Conservation (phyloP, 345 rosid genomes). For the Xanthoceras sorbifolium region DNA sequence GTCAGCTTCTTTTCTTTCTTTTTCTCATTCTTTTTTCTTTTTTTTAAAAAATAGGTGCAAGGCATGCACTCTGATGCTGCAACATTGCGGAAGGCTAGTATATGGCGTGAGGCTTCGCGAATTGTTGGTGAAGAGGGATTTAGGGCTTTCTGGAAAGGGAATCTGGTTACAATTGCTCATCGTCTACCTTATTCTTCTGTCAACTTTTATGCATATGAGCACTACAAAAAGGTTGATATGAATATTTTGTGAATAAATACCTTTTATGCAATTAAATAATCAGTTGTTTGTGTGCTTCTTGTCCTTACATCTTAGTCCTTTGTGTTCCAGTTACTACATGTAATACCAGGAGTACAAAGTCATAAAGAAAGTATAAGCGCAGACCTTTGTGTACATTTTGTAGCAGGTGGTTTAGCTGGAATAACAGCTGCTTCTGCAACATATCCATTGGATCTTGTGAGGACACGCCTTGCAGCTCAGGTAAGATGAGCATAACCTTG, state of each 20-base stretch:
- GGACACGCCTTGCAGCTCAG: constrained; percentile 98
- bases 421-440: constrained; percentile 94
- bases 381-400: constrained; percentile 66
- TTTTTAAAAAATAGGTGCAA: constrained; percentile 53
- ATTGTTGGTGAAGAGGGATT: constrained; percentile 82
- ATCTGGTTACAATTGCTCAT: constrained; percentile 90
- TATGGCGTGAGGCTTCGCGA: constrained; percentile 85
- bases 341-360: constrained; percentile 53
- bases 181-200: constrained; percentile 92
- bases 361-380: constrained; percentile 48
- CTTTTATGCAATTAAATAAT: neutral
- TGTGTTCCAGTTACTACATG: constrained; percentile 57
- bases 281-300: neutral
- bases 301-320: constrained; percentile 4
- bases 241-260: constrained; percentile 2
- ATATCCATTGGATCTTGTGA: constrained; percentile 95
- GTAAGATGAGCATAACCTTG: constrained; percentile 37
- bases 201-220: constrained; percentile 88
- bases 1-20: constrained; percentile 7
- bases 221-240: constrained; percentile 63
- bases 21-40: neutral
- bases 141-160: constrained; percentile 96
- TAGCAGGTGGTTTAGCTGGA: constrained; percentile 93
- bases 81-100: constrained; percentile 65
- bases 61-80: constrained; percentile 86